These are phyloP conservation scores for Russula abietina DNA, from an alignment of 768 basidiomycete species.

Conservation along the genomic window DNA sequence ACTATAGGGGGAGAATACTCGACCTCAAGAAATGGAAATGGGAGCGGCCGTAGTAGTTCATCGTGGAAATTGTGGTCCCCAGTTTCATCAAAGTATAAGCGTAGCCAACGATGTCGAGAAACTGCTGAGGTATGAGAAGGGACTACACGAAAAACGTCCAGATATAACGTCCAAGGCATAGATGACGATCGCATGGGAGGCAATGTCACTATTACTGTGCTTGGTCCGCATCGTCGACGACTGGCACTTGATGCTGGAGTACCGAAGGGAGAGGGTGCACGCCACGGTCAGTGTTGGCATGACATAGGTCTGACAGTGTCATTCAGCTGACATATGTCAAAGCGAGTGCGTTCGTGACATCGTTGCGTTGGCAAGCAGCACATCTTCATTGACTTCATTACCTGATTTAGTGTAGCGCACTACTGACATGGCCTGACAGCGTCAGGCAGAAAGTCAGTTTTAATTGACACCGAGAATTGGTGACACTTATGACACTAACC, in stretches of 20 bases:
- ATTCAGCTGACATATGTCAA: too few species aligned
- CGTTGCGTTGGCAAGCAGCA: too few species aligned
- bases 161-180: constrained; percentile 45
- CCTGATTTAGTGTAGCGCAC: too few species aligned
- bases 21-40: too few species aligned
- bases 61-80: constrained; percentile 32
- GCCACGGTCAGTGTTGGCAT: too few species aligned
- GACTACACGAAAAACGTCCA: neutral
- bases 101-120: constrained; percentile 41
- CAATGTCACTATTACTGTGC: constrained; percentile 32
- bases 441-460: too few species aligned
- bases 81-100: constrained; percentile 35
- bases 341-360: too few species aligned
- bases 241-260: constrained; percentile 38
- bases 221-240: constrained; percentile 40
- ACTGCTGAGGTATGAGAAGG: constrained; percentile 36
- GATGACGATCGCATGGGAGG: constrained; percentile 41
- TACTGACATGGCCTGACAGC: too few species aligned
- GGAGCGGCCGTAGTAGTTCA: constrained; percentile 31
- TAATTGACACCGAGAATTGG: too few species aligned
- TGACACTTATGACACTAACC: too few species aligned
- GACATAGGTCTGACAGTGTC: too few species aligned
- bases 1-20: constrained; percentile 27
- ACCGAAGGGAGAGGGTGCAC: constrained; percentile 40
- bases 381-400: too few species aligned